A percentile compares a stretch with the other conserved stretches of the same genome.
These are phyloP conservation scores for Fusarium sp. DNA, from an alignment of 2,329 filamentous ascomycete genomes.

Conservation along the genomic window DNA sequence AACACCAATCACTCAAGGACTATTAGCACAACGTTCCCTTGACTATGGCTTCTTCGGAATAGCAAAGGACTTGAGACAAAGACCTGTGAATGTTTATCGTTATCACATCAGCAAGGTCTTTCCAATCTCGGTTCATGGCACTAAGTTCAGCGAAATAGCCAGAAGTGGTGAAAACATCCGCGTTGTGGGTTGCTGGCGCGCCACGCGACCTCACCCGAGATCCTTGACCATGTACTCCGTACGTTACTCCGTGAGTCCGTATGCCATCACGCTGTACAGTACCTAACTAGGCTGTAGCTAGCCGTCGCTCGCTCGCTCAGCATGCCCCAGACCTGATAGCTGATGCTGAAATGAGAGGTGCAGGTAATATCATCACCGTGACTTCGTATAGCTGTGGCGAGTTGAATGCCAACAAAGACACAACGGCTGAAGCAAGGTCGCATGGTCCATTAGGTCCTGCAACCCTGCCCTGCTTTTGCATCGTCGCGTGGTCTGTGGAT, in stretches of 20 bases:
- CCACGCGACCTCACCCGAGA: constrained; percentile 33
- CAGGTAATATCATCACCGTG: neutral
- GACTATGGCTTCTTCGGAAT: constrained; percentile 24
- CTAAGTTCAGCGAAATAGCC: constrained; percentile 37
- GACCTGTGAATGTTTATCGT: constrained; percentile 26
- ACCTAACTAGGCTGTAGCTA: too few species aligned
- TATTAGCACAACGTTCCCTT: neutral
- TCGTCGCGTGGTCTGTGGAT: constrained; percentile 17
- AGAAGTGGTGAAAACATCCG: constrained; percentile 38
- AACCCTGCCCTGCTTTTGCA: constrained; percentile 2
- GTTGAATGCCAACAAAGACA: constrained; percentile 14
- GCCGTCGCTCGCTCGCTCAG: constrained; percentile 18
- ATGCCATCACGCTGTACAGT: constrained; percentile 10
- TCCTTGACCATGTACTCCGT: constrained; percentile 28
- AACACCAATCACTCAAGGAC: constrained; percentile 7
- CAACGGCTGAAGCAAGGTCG: constrained; percentile 15
- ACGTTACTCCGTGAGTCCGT: neutral
- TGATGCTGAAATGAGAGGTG: constrained; percentile 4
- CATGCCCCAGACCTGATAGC: neutral
- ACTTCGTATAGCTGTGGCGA: constrained; percentile 24
- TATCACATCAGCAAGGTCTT: constrained; percentile 22
- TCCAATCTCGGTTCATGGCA: constrained; percentile 36
- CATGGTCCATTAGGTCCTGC: neutral
- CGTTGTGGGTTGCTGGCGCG: constrained; percentile 21
- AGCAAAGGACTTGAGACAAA: constrained; percentile 1